Base-by-base conservation (phyloP, 208 protist species). In the Angomonas deanei region DNA sequence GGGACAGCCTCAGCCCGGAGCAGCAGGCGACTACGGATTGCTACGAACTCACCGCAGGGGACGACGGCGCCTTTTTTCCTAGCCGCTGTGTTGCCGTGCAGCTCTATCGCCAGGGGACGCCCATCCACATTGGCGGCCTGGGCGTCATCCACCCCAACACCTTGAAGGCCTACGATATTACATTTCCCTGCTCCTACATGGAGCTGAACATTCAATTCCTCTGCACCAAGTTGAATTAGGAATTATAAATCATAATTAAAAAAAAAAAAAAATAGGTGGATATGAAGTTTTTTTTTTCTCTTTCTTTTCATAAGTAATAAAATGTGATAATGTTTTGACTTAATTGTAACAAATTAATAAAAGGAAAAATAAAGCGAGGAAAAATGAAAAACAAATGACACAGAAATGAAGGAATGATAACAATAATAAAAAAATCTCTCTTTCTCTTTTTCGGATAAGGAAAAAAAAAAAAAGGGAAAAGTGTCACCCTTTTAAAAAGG, bases 151-250 rank as follows among this genome's bases (percentile, higher is more conserved):
- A 97, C 67, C 91, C 91, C 4, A 84, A 91, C 68, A 94, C 97
- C 33, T 78, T 98, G 24, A 93, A 92, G 69, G 81, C 84, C 33
- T 98, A 97, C 57, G 94, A 96, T 24, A 89, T 98, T 47, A 60
- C 84, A 0, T 92, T 84, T 66, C 95, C 96, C 33, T 96, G 87
- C 72, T 97, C 95, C 0, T 91, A 85, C 68, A 79, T 98, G 60
- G 97, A 99, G 79, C 42, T 98, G 23, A 95, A 95, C 72, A 81
- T 95, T 32, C 89, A 95, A 61, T 94, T 92, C 52, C 63, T 83
- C 19, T 88, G 82, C 53, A 69, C 38, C 5, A 23, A 61, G 24
- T 3, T 61, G 31, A 61, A 70, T 48, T 52, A 19, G 6, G 49
- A 3, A n/a, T n/a, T n/a, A n/a, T 3, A 50, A 31, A 60, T 27